Evolutionary conservation across 2,329 filamentous ascomycete species (phyloP).

Genomic region (Ophiostoma piceae): DNA sequence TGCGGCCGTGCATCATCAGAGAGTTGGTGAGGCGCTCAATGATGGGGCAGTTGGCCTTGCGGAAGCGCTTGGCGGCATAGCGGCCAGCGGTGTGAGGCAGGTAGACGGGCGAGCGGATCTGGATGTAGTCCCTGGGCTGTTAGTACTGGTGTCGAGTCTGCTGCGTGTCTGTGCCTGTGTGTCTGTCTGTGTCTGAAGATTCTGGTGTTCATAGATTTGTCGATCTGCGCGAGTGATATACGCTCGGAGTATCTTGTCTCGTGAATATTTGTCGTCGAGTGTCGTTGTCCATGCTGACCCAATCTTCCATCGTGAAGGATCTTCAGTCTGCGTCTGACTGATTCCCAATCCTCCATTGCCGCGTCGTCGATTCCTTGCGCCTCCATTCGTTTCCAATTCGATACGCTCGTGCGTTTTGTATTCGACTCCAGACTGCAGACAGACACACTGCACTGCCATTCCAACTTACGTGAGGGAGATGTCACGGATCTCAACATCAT

Average conservation of each 20-base stretch:
- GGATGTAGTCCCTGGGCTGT: constrained; percentile 85
- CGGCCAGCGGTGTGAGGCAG: constrained; percentile 97
- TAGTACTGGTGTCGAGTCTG: background rate
- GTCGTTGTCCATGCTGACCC: too few species aligned
- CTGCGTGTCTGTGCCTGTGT: background rate
- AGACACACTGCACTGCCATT: constrained; percentile 10
- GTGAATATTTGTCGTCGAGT: background rate
- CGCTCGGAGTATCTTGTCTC: background rate
- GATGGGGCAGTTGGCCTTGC: constrained; percentile 99
- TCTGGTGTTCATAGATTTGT: background rate
- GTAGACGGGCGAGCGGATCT: constrained; percentile 98
- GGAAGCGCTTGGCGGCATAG: constrained; percentile 99
- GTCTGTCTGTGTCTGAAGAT: background rate
- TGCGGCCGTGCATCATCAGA: constrained; percentile 99
- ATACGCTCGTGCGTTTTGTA: background rate
- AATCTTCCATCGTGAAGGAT: background rate
- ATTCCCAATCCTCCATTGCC: background rate
- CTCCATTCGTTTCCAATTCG: background rate
- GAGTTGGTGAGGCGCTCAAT: constrained; percentile 99
- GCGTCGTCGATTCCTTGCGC: background rate
- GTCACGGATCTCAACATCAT: constrained; percentile 98
- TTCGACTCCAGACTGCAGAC: background rate
- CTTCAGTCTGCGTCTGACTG: background rate
- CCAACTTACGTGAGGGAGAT: constrained; percentile 94
- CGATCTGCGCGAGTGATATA: background rate